Evolutionary conservation across 1,284 basidiomycete species (phyloP).

Genomic region (Trametes sp.): DNA sequence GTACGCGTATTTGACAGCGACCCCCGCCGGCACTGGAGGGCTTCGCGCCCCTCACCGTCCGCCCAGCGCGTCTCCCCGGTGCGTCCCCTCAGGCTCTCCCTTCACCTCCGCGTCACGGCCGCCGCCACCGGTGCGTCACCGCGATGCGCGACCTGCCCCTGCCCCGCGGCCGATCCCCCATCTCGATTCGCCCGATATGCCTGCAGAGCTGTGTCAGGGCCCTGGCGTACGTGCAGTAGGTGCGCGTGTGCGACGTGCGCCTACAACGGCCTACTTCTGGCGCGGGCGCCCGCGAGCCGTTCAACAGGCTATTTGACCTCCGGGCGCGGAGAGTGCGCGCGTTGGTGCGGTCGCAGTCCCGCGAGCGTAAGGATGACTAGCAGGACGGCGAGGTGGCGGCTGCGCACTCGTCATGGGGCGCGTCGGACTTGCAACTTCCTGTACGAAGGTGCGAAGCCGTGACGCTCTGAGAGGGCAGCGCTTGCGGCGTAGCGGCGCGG

Average conservation of each 20-base stretch:
- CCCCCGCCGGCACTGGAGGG: neutral
- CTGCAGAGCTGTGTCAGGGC: slow-evolving; percentile 1
- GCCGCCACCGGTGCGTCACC: slow-evolving; percentile 4
- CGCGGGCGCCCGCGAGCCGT: slow-evolving; percentile 4
- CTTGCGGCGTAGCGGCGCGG: neutral
- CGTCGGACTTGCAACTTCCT: neutral
- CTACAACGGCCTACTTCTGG: neutral
- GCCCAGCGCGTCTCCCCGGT: neutral
- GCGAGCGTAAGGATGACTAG: slow-evolving; percentile 2
- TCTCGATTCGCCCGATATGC: slow-evolving; percentile 15
- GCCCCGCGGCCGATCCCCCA: slow-evolving; percentile 6
- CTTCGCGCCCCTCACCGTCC: neutral
- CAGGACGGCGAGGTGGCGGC: neutral
- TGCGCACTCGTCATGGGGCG: slow-evolving; percentile 3
- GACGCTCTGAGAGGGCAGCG: neutral
- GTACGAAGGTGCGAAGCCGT: neutral
- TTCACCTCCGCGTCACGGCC: neutral
- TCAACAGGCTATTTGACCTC: slow-evolving; percentile 2
- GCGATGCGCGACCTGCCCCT: neutral
- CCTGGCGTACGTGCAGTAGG: slow-evolving; percentile 1
- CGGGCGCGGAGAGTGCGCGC: neutral
- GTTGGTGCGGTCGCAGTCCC: neutral
- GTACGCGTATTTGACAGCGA: slow-evolving; percentile 20
- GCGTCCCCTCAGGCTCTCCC: neutral
- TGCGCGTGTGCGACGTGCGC: slow-evolving; percentile 7